Evolutionary conservation across 2,329 filamentous ascomycete species (phyloP), one percentile per base, ranked within the genome.

Genomic region (Bipolaris zeicola): DNA sequence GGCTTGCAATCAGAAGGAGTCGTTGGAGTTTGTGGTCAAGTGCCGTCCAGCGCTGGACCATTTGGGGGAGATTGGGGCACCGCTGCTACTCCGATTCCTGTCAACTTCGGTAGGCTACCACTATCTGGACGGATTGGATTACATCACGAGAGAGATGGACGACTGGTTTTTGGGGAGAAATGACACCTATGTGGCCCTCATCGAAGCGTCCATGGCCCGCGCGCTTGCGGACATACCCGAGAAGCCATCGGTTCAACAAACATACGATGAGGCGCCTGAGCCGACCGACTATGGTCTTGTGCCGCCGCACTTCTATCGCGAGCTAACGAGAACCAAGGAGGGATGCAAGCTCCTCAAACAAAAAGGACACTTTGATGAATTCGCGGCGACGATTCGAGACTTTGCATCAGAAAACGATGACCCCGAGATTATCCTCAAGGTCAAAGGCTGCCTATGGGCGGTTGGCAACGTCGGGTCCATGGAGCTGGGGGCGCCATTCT

Each of bases 91-190:
- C 49, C 89, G 95, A 38, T 99, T 99, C 76, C 77, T 99, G 51
- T 97, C 93, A 0, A 98, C 94, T 0, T 97, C 93, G 2, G 94
- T 97, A 55, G 95, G 95, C 47, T 99, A 99, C 71, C 93, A 98
- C 76, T 99, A 99, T 76, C 83, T 99, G 5, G 92, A 98, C 71
- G 95, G 93, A 0, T 82, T 99, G 41, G 96, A 99, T 78, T 99
- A 99, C 73, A 99, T 99, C 76, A 97, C 93, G 60, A 95, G 96
- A 72, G 96, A 99, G 75, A 99, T 99, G 95, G 95, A 99, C 66
- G 96, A 99, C 77, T 99, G 95, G 95, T 99, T 98, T 72, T 82
- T 99, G 16, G 95, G 95, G 13, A 88, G 95, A 42, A 99, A 99
- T 71, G 94, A 99, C 74, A 89, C 88, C n/a, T 99, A 99, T 65